Base-by-base conservation (phyloP, 345 rosid species). In the Physaria fendleri region DNA sequence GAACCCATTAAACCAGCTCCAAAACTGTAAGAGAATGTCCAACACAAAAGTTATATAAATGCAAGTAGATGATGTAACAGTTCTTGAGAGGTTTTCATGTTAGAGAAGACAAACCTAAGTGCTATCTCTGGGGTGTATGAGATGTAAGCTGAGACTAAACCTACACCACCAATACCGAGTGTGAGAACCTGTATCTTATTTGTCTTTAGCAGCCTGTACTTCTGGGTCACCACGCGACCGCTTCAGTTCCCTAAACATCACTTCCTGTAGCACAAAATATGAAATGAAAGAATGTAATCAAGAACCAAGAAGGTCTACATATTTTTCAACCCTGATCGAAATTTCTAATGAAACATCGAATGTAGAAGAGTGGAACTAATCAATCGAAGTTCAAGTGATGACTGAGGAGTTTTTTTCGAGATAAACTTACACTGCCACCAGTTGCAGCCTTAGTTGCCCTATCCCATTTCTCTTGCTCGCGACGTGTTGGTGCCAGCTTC, bases 381-480 rank as follows among this genome's bases (percentile, higher is more conserved):
- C n/a, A n/a, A n/a, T n/a, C n/a, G n/a, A 11, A 5, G 22, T 24
- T 40, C 28, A 49, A 56, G 23, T 21, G 35, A 30, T 11, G n/a
- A 1, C 42, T 9, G 24, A 32, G n/a, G n/a, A n/a, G n/a, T n/a
- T n/a, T 52, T 13, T 20, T 41, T 44, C 43, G n/a, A 15, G 42
- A 14, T 61, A 33, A 56, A 78, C 83, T 75, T 77, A 88, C 98
- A 72, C 81, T 85, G 65, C 98, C 93, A 40, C 84, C 84, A 40
- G 88, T 85, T 56, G 96, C 72, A 68, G 92, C 96, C 76, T 84
- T 88, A n/a, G 79, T 64, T 13, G 95, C 95, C 83, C 55, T 82
- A 64, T 88, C 98, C 98, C 98, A 92, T 73, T 88, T 92, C 13
- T 82, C 88, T 69, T 84, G 93, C 73, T 92, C 96, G 5, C 88